Conservation (phyloP, 2,329 filamentous ascomycete species). For the Stemphylium vesicarium region DNA sequence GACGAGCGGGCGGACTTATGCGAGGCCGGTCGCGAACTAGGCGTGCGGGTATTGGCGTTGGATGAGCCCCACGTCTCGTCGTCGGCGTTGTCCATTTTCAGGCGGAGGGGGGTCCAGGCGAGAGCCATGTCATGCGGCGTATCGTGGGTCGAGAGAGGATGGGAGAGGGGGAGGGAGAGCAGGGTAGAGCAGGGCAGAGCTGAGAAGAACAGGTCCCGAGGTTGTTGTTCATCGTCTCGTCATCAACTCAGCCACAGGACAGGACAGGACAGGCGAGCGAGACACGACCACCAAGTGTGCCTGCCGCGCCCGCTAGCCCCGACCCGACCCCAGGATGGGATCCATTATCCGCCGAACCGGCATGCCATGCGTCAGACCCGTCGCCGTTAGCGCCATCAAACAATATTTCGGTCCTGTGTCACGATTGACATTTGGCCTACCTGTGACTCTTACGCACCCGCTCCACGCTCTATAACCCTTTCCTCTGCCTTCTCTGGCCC, state of each 20-base stretch:
- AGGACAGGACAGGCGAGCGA: conserved; percentile 12
- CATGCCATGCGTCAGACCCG: conserved; percentile 10
- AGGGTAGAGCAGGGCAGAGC: background rate
- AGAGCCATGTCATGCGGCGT: conserved; percentile 9
- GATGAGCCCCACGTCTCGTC: conserved; percentile 46
- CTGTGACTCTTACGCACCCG: conserved; percentile 28
- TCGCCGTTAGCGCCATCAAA: conserved; percentile 19
- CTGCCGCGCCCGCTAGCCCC: conserved; percentile 15
- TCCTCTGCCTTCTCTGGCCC: conserved; percentile 12
- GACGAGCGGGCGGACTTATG: conserved; percentile 45
- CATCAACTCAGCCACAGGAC: conserved; percentile 23
- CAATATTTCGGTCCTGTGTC: conserved; percentile 20
- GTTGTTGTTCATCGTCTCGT: conserved; percentile 14
- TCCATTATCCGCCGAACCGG: background rate
- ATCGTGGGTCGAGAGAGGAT: background rate
- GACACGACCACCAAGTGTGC: background rate
- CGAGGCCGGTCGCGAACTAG: conserved; percentile 48
- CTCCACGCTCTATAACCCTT: conserved; percentile 14
- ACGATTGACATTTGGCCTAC: background rate
- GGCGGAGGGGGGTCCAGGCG: conserved; percentile 14
- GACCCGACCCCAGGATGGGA: conserved; percentile 7
- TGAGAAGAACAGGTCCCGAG: background rate
- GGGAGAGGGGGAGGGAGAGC: background rate
- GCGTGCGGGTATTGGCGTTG: conserved; percentile 33
- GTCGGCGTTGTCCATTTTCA: conserved; percentile 33